A percentile compares a stretch with the other conserved stretches of the same genome.
phyloP scores from a whole-genome alignment of 495 filamentous ascomycete species.

The Aspergillus sparsus region DNA sequence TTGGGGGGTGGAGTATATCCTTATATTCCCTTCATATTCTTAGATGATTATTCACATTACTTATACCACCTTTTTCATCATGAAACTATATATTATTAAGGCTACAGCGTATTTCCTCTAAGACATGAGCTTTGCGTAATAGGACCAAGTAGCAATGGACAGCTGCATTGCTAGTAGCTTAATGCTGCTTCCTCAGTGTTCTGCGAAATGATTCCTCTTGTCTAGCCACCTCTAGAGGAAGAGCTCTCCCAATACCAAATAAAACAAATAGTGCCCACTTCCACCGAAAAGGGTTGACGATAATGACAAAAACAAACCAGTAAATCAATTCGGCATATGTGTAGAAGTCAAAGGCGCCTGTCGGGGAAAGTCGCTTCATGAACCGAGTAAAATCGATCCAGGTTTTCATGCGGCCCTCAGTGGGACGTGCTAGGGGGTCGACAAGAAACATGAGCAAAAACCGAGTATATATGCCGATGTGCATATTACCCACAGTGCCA shows the following conservation, averaged over 20 bases:
- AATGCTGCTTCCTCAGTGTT: conserved; percentile 34
- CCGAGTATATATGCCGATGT: conserved; percentile 86
- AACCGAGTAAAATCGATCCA: conserved; percentile 86
- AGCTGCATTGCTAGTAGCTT: not conserved
- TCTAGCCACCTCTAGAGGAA: conserved; percentile 66
- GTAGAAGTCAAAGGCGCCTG: conserved; percentile 80
- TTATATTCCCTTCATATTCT: no score
- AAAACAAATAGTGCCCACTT: conserved; percentile 73
- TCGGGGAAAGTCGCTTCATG: conserved; percentile 68
- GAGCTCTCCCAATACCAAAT: conserved; percentile 65
- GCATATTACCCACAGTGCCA: conserved; percentile 77
- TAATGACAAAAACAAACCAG: conserved; percentile 79
- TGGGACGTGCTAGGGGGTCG: conserved; percentile 73
- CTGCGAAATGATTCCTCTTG: conserved; percentile 56
- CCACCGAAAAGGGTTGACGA: conserved; percentile 85
- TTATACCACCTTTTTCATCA: not conserved
- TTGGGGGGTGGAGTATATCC: no score
- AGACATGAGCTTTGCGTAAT: not conserved
- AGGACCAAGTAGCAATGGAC: no score
- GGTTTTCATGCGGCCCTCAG: conserved; percentile 70
- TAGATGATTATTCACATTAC: no score
- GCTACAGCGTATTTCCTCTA: not conserved
- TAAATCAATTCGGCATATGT: conserved; percentile 81
- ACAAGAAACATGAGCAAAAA: conserved; percentile 84
- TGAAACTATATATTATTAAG: not conserved